Evolutionary conservation across 2,329 filamentous ascomycete genomes (phyloP), one percentile per base, ranked within the genome.

Genomic region (Massarina eburnea): DNA sequence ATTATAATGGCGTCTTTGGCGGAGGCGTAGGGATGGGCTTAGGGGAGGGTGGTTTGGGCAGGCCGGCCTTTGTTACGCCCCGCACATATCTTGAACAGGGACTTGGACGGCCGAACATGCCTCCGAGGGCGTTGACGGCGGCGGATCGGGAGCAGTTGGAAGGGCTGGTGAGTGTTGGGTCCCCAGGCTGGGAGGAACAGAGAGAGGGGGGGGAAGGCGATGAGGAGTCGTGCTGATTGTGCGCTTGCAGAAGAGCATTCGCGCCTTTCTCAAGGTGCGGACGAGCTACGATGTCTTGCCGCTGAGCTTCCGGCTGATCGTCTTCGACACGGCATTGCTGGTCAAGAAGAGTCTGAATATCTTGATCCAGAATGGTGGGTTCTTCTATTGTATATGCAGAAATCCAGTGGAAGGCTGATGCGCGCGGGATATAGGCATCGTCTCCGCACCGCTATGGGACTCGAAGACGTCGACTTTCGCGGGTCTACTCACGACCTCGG

Each of bases 291-390:
- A 99, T 75, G 94, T 99, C 57, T 80, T 99, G 38, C 94, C 94
- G 15, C 83, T 99, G 50, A 96, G 91, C 58, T 99, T 95, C 74
- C 88, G 94, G 54, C 84, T 99, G 44, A 95, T 99, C 65, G 84
- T 96, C 54, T 89, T 99, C 69, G 95, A 99, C 72, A 97, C 91
- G 52, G 86, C 91, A 52, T 80, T 99, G 47, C 84, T 96, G 44
- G 95, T 99, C 62, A 96, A 95, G 76, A 96, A 97, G 80, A 96
- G 91, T 71, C 77, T 99, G 63, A 91, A 89, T 65, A 97, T 97
- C 59, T 80, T 99, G 55, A 90, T 91, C 37, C 92, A 97, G 71
- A 97, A 97, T 78, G 90, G 92, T 95, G 69, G 52, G 73, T 35
- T 14, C 39, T 39, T 6, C 45, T 24, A 30, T n/a, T n/a, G n/a